Evolutionary conservation across 2,329 filamentous ascomycete species (phyloP).

Genomic region (Ceratocystis destructans): DNA sequence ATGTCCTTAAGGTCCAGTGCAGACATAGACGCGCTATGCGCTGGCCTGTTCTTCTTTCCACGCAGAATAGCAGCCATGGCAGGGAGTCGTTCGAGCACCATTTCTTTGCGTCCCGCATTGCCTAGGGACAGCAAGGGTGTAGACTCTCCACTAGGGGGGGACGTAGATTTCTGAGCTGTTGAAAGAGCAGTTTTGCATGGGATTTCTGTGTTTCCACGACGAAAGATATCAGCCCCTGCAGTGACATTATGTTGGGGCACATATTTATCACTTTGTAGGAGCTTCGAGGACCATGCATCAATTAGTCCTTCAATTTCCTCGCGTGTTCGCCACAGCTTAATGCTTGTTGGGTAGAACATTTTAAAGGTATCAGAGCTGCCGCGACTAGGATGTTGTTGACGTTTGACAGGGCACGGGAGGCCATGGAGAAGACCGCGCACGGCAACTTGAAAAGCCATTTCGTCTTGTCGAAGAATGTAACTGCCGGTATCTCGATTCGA

Average conservation of each 20-base stretch:
- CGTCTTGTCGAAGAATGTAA: slow-evolving; percentile 76
- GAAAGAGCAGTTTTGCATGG: slow-evolving; percentile 20
- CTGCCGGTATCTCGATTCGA: slow-evolving; percentile 43
- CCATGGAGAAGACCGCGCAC: slow-evolving; percentile 76
- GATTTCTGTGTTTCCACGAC: slow-evolving; percentile 28
- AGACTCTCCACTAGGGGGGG: slow-evolving; percentile 21
- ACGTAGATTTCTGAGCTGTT: slow-evolving; percentile 3
- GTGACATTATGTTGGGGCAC: slow-evolving; percentile 29
- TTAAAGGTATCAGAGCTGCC: slow-evolving; percentile 49
- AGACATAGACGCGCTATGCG: slow-evolving; percentile 5
- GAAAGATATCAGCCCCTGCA: slow-evolving; percentile 37
- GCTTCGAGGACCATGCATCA: slow-evolving; percentile 51
- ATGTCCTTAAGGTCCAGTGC: slow-evolving; percentile 41
- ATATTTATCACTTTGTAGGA: slow-evolving; percentile 41
- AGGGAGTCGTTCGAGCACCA: slow-evolving; percentile 74
- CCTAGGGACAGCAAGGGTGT: slow-evolving; percentile 44
- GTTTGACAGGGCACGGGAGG: slow-evolving; percentile 73
- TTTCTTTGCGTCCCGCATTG: slow-evolving; percentile 53
- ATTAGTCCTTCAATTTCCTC: slow-evolving; percentile 69
- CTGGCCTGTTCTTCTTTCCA: slow-evolving; percentile 26
- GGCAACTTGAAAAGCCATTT: slow-evolving; percentile 84
- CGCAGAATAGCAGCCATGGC: slow-evolving; percentile 61
- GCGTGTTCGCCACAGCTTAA: slow-evolving; percentile 69
- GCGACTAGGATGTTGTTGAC: slow-evolving; percentile 24
- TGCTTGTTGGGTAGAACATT: slow-evolving; percentile 82